phyloP scores from a whole-genome alignment of 345 rosid genomes.

The thale cress (Arabidopsis thaliana) region DNA sequence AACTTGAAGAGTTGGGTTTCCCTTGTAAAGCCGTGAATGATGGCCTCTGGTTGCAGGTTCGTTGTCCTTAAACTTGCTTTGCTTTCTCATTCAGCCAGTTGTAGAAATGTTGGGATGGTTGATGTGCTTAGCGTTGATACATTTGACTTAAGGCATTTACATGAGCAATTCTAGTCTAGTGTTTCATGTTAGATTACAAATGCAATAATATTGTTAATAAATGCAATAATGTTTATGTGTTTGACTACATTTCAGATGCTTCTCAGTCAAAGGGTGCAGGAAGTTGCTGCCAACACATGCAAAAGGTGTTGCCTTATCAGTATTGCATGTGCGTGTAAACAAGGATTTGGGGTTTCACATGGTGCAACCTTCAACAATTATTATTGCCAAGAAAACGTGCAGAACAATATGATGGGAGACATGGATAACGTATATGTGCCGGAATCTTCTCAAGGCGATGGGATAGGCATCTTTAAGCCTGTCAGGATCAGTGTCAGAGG shows the following conservation, averaged over 20 bases:
- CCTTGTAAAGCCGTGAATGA: constrained; percentile 97
- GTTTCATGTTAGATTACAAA: constrained; percentile 17
- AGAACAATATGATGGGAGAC: constrained; percentile 57
- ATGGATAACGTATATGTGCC: constrained; percentile 70
- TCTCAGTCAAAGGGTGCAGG: constrained; percentile 86
- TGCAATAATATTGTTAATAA: not conserved
- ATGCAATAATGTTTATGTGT: constrained; percentile 21
- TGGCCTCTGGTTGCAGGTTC: constrained; percentile 98
- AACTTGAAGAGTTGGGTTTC: constrained; percentile 93
- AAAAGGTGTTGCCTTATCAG: constrained; percentile 75
- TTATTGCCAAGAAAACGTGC: constrained; percentile 79
- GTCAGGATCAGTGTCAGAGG: constrained; percentile 92
- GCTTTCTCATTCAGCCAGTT: constrained; percentile 22
- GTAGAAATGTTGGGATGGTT: constrained; percentile 14
- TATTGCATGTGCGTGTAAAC: constrained; percentile 81
- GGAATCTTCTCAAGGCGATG: constrained; percentile 75
- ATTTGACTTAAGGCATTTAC: constrained; percentile 11
- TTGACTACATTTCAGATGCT: constrained; percentile 71
- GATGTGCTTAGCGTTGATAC: constrained; percentile 7
- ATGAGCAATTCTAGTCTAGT: constrained; percentile 24
- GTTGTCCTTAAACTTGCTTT: constrained; percentile 21
- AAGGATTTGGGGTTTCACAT: constrained; percentile 69
- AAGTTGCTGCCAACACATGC: constrained; percentile 86
- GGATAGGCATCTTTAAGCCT: constrained; percentile 77
- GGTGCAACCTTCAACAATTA: constrained; percentile 63